Conservation (phyloP, 768 basidiomycete species). For the Boletales sp. region DNA sequence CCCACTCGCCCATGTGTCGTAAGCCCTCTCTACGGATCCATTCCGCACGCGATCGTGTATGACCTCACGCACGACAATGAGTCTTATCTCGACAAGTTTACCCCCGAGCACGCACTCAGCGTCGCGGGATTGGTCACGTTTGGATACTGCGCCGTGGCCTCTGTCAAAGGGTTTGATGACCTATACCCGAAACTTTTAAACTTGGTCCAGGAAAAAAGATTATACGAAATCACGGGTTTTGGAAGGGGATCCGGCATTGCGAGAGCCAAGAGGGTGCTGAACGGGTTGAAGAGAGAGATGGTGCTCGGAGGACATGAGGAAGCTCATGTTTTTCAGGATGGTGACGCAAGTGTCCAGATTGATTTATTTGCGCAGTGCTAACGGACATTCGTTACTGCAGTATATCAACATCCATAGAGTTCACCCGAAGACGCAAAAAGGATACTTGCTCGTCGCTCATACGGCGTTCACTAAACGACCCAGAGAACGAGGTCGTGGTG, state of each 20-base stretch:
- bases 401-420: conserved; percentile 94
- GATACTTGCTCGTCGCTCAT: conserved; percentile 88
- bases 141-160: conserved; percentile 83
- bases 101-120: conserved; percentile 92
- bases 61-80: conserved; percentile 99
- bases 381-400: conserved; percentile 37
- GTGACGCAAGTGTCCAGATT: conserved; percentile 59
- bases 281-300: conserved; percentile 90
- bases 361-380: background rate
- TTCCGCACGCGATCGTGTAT: conserved; percentile 91
- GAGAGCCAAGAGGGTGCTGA: conserved; percentile 67
- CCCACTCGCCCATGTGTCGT: conserved; percentile 70
- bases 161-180: conserved; percentile 97
- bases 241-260: conserved; percentile 55
- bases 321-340: conserved; percentile 96
- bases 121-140: conserved; percentile 93
- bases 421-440: conserved; percentile 85
- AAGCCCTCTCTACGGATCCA: conserved; percentile 77
- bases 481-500: conserved; percentile 79
- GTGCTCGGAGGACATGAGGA: conserved; percentile 81
- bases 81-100: conserved; percentile 82
- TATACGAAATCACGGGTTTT: conserved; percentile 67
- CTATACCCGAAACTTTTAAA: conserved; percentile 93
- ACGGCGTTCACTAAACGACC: conserved; percentile 86
- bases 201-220: conserved; percentile 78